A percentile compares a stretch with the other conserved stretches of the same genome.
Evolutionary conservation across 2,329 filamentous ascomycete species (phyloP).

Genomic region (Beauveria scarabaeidicola): DNA sequence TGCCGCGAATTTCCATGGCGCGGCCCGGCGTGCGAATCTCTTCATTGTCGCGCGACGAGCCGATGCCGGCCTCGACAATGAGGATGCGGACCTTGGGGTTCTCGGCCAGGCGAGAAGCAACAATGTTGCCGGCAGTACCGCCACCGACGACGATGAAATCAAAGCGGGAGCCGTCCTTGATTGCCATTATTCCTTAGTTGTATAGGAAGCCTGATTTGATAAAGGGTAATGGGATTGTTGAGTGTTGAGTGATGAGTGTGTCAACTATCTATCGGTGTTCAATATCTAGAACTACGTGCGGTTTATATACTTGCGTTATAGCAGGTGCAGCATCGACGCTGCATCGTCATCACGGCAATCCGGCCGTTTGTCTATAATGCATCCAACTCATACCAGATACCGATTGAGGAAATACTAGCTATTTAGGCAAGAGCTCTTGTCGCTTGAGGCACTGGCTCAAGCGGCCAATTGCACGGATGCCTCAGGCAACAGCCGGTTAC

Average conservation of each 20-base stretch:
- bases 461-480: no score
- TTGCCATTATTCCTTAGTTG: not conserved
- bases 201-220: not conserved
- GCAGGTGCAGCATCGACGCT: not conserved
- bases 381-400: not conserved
- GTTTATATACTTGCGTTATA: not conserved
- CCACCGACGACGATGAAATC: constrained; percentile 27
- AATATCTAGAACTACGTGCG: not conserved
- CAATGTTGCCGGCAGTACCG: constrained; percentile 28
- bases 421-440: not conserved
- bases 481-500: no score
- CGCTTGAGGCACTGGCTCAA: no score
- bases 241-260: no score
- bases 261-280: no score
- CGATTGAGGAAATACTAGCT: not conserved
- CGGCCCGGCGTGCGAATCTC: constrained; percentile 44
- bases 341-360: not conserved
- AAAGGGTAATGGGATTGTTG: not conserved
- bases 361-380: not conserved
- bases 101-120: constrained; percentile 29
- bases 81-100: constrained; percentile 32
- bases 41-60: constrained; percentile 39
- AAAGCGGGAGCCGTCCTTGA: constrained; percentile 8
- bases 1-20: constrained; percentile 45
- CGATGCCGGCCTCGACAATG: constrained; percentile 39